A percentile compares a stretch with the other conserved stretches of the same genome.
Evolutionary conservation across 768 basidiomycete species (phyloP).

Genomic region (Leccinum disarticulatum): DNA sequence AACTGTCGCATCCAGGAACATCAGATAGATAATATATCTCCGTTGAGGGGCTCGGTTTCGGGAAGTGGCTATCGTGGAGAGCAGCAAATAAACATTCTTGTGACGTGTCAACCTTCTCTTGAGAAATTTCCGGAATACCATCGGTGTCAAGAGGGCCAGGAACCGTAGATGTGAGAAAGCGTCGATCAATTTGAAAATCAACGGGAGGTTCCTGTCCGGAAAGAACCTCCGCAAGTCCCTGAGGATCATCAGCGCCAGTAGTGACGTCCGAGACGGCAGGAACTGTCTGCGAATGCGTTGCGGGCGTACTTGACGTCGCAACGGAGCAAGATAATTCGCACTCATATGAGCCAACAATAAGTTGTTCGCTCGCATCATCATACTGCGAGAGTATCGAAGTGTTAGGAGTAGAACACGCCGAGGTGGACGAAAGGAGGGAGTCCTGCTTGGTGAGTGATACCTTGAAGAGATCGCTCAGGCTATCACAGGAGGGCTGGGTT

Average conservation of each 20-base stretch:
- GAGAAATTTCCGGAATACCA: background rate
- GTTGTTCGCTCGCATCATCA: constrained; percentile 11
- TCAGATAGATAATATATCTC: background rate
- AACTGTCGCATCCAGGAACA: too few relatives aligned
- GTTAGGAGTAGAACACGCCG: constrained; percentile 23
- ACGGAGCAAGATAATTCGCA: background rate
- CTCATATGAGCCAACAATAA: background rate
- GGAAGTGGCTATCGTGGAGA: background rate
- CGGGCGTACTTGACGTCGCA: background rate
- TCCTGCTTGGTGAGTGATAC: constrained; percentile 19
- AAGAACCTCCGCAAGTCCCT: background rate
- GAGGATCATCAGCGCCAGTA: background rate
- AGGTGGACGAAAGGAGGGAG: constrained; percentile 19
- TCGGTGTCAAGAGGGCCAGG: background rate
- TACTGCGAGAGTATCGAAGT: constrained; percentile 26
- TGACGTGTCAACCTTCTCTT: background rate
- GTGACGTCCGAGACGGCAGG: background rate
- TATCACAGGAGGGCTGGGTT: constrained; percentile 21
- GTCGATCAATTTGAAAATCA: background rate
- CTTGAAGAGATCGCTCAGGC: constrained; percentile 18
- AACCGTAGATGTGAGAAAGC: background rate
- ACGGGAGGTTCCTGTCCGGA: background rate
- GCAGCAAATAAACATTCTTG: background rate
- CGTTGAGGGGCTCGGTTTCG: background rate
- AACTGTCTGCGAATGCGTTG: background rate